These are phyloP conservation scores for Salix purpurea DNA, from an alignment of 345 rosid species.

Conservation along the genomic window DNA sequence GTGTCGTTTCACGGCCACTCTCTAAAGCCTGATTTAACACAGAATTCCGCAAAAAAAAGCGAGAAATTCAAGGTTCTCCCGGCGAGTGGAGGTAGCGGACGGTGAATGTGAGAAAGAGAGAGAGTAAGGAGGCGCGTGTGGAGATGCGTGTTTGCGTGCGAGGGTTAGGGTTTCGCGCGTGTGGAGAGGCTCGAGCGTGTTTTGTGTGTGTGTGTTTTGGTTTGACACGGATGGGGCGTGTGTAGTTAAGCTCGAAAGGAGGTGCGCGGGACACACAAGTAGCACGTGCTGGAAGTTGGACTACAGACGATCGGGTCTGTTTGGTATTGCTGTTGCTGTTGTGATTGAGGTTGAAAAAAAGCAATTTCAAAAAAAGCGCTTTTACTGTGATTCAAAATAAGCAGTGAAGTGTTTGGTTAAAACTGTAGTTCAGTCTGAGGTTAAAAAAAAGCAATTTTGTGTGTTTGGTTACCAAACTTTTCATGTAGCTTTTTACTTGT, in stretches of 20 bases:
- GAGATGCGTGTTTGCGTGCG: conserved; percentile 44
- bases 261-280: conserved; percentile 43
- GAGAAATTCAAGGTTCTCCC: conserved; percentile 32
- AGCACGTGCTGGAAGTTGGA: conserved; percentile 23
- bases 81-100: conserved; percentile 32
- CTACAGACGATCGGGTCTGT: too few species aligned
- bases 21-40: neutral
- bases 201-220: conserved; percentile 38
- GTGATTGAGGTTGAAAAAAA: too few species aligned
- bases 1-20: conserved; percentile 11
- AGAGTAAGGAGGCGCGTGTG: conserved; percentile 37
- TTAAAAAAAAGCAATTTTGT: too few species aligned
- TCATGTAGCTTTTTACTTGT: too few species aligned
- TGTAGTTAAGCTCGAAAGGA: conserved; percentile 19
- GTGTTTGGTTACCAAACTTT: too few species aligned
- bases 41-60: neutral
- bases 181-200: conserved; percentile 56
- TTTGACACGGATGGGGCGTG: conserved; percentile 90
- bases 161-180: conserved; percentile 58
- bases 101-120: conserved; percentile 19
- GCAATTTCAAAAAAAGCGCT: too few species aligned
- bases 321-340: too few species aligned
- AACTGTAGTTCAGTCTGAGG: too few species aligned
- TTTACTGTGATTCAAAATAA: too few species aligned
- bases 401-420: too few species aligned